Conservation (phyloP, 202 grass and related monocot species). For the Alloteropsis angusta region DNA sequence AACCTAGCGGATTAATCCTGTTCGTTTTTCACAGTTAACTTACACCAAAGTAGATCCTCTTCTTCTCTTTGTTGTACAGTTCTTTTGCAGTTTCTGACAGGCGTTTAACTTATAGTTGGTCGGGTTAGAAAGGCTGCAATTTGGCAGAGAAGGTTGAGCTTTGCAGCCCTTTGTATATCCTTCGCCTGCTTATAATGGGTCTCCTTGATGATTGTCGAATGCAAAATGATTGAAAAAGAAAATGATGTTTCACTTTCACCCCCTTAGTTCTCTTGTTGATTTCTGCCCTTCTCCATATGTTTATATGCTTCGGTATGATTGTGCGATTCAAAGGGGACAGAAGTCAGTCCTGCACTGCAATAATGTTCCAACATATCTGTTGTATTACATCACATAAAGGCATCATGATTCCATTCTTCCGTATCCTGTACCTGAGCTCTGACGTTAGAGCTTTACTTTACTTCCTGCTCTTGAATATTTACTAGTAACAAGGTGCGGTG, state of each 20-base stretch:
- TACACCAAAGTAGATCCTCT: slow-evolving; percentile 42
- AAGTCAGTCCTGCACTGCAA: background rate
- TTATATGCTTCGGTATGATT: background rate
- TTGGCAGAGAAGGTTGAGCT: slow-evolving; percentile 30
- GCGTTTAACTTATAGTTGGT: slow-evolving; percentile 36
- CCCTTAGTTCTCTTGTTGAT: slow-evolving; percentile 7
- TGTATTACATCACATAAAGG: background rate
- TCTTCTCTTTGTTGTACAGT: slow-evolving; percentile 43
- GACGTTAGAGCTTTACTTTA: background rate
- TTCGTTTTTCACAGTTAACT: slow-evolving; percentile 45
- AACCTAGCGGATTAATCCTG: slow-evolving; percentile 32
- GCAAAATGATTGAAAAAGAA: slow-evolving; percentile 31
- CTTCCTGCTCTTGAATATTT: background rate
- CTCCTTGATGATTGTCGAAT: slow-evolving; percentile 24
- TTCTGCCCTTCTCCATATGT: background rate
- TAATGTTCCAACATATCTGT: background rate
- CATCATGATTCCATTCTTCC: background rate
- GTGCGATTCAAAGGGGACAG: background rate
- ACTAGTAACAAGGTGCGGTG: background rate
- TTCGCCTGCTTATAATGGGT: slow-evolving; percentile 24
- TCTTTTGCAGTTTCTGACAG: slow-evolving; percentile 35
- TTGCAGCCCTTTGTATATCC: slow-evolving; percentile 36
- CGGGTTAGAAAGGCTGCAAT: slow-evolving; percentile 16
- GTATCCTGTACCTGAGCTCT: background rate
- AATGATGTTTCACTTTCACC: slow-evolving; percentile 8